A percentile compares a stretch with the other conserved stretches of the same genome.
Evolutionary conservation across 2,329 filamentous ascomycete genomes (phyloP).

Genomic region (Alternaria postmessia): DNA sequence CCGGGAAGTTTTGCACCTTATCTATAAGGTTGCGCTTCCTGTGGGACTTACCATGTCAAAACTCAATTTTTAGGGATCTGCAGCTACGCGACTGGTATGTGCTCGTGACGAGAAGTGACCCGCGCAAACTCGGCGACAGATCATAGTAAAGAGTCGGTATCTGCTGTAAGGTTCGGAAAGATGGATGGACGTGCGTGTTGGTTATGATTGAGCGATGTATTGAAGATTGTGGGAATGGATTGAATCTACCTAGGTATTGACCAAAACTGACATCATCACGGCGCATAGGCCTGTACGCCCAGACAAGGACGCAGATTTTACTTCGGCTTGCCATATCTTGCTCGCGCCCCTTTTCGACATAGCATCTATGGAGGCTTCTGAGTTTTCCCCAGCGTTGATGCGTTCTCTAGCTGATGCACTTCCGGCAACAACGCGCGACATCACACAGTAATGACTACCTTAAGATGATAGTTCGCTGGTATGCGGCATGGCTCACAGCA

Average conservation of each 20-base stretch:
- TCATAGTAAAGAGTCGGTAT: neutral
- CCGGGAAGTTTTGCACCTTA: neutral
- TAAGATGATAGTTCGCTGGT: neutral
- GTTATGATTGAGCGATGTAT: slow-evolving; percentile 1
- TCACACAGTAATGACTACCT: neutral
- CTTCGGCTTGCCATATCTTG: neutral
- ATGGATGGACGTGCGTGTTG: neutral
- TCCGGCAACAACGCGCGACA: neutral
- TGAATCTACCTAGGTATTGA: neutral
- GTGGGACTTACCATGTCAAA: slow-evolving; percentile 7
- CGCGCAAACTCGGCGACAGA: slow-evolving; percentile 10
- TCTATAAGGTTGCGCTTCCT: slow-evolving; percentile 1
- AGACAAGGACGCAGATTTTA: neutral
- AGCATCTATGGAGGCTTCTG: neutral
- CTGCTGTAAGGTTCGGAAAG: neutral
- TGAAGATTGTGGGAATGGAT: neutral
- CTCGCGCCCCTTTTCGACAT: neutral
- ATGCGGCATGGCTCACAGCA: neutral
- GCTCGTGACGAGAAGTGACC: neutral
- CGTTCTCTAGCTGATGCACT: neutral
- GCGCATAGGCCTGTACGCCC: neutral
- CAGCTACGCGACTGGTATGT: neutral
- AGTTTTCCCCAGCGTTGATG: neutral
- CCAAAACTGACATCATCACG: neutral
- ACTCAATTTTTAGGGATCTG: slow-evolving; percentile 4